A percentile compares a stretch with the other conserved stretches of the same genome.
These are phyloP conservation scores for Candida rishiriensis DNA, from an alignment of 805 yeast species.

Conservation along the genomic window DNA sequence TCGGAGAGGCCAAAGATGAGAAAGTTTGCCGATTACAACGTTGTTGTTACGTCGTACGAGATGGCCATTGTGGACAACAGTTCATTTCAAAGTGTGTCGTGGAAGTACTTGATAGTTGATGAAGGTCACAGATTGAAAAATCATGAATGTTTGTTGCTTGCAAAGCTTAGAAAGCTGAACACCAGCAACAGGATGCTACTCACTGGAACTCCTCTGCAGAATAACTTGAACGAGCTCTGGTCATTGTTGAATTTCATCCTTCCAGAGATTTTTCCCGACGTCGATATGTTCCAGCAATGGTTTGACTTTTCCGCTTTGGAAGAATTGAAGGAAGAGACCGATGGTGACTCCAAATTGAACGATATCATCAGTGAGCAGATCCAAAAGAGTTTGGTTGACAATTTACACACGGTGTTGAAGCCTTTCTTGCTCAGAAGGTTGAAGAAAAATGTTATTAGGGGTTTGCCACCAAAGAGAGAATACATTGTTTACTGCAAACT, in stretches of 20 bases:
- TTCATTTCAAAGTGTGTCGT: conserved; percentile 46
- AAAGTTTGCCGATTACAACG: conserved; percentile 33
- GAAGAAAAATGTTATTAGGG: conserved; percentile 64
- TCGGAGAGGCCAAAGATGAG: conserved; percentile 47
- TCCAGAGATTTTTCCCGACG: conserved; percentile 90
- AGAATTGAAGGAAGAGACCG: conserved; percentile 30
- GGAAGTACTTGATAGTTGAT: conserved; percentile 89
- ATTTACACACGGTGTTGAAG: conserved; percentile 79
- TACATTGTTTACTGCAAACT: conserved; percentile 73
- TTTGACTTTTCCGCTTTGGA: conserved; percentile 72
- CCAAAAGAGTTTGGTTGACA: conserved; percentile 60
- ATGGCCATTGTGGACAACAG: conserved; percentile 65
- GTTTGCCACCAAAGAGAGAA: conserved; percentile 86
- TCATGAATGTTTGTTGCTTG: conserved; percentile 69
- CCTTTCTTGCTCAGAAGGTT: conserved; percentile 84
- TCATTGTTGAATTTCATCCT: conserved; percentile 82
- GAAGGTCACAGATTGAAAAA: conserved; percentile 95
- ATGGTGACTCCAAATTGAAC: conserved; percentile 36
- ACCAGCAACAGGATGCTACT: conserved; percentile 71
- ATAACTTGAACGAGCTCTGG: conserved; percentile 88
- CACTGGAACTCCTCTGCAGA: conserved; percentile 97
- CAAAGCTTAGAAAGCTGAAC: conserved; percentile 60
- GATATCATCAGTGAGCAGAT: conserved; percentile 53
- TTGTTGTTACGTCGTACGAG: conserved; percentile 81
- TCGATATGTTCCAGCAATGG: conserved; percentile 89